Conservation (phyloP, 2,329 filamentous ascomycete species). For the Pseudogymnoascus sp. region DNA sequence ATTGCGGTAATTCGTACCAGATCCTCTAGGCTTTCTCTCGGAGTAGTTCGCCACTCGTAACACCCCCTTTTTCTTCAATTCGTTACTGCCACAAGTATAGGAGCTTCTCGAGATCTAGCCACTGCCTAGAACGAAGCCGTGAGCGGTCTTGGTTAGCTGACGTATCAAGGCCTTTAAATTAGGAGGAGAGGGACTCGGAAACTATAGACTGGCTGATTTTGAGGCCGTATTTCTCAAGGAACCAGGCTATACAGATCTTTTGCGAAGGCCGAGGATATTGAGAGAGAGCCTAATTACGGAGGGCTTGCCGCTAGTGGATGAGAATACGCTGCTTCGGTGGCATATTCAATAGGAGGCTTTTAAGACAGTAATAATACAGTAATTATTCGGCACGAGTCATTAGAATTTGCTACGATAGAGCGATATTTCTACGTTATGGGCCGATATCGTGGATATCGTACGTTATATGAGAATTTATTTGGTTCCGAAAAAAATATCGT, state of each 20-base stretch:
- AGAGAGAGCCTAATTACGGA: not conserved
- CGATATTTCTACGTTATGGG: not conserved
- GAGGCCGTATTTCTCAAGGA: not conserved
- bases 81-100: not conserved
- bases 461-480: slow-evolving; percentile 6
- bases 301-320: not conserved
- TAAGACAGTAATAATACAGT: not conserved
- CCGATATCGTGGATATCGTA: slow-evolving; percentile 1
- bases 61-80: not conserved
- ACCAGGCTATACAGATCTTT: slow-evolving; percentile 6
- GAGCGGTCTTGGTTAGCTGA: not conserved
- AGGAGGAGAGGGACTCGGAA: slow-evolving; percentile 3
- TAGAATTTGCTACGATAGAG: not conserved
- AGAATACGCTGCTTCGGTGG: slow-evolving; percentile 1
- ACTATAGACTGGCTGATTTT: slow-evolving; percentile 7
- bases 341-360: not conserved
- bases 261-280: not conserved
- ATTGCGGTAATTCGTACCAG: too few relatives aligned
- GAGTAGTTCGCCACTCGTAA: too few relatives aligned
- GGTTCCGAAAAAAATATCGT: slow-evolving; percentile 1
- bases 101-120: slow-evolving; percentile 6
- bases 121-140: slow-evolving; percentile 1
- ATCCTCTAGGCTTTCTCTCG: too few relatives aligned
- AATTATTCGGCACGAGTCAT: not conserved
- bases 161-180: not conserved